phyloP scores from a whole-genome alignment of 1,139 yeast species.

The Magnusiomyces ingens region DNA sequence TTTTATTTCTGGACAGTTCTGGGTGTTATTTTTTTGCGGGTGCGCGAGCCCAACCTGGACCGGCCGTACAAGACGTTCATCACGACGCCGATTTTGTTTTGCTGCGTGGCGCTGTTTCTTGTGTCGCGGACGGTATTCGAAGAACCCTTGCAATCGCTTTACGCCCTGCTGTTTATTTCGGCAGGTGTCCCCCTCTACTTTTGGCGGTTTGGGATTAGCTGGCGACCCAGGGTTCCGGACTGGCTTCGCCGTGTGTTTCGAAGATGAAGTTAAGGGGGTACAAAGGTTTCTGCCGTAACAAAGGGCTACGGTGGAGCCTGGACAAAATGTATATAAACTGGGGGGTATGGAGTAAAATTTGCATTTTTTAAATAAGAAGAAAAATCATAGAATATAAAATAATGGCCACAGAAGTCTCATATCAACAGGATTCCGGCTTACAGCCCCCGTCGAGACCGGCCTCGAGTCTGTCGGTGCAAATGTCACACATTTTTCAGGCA shows the following conservation, averaged over 20 bases:
- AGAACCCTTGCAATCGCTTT: slow-evolving; percentile 31
- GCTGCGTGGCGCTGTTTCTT: slow-evolving; percentile 35
- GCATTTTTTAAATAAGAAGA: no score
- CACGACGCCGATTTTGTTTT: slow-evolving; percentile 35
- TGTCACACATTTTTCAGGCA: no score
- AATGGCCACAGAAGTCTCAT: no score
- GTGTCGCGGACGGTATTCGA: slow-evolving; percentile 33
- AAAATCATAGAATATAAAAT: no score
- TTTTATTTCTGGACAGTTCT: slow-evolving; percentile 36
- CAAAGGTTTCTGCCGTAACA: not conserved
- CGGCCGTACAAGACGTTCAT: slow-evolving; percentile 37
- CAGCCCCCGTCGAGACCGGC: no score
- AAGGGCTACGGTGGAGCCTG: no score
- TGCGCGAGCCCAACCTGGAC: slow-evolving; percentile 31
- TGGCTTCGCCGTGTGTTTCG: not conserved
- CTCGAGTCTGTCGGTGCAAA: no score
- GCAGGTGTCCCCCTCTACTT: slow-evolving; percentile 33
- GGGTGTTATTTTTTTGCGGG: slow-evolving; percentile 35
- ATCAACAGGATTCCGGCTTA: no score
- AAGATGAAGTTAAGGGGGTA: not conserved
- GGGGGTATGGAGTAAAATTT: no score
- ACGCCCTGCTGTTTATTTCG: slow-evolving; percentile 28
- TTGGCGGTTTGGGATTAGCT: slow-evolving; percentile 22
- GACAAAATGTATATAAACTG: no score
- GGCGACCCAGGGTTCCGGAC: slow-evolving; percentile 1